These are phyloP conservation scores for Rhodamnia rubescens DNA, from an alignment of 345 rosid genomes.

Conservation along the genomic window DNA sequence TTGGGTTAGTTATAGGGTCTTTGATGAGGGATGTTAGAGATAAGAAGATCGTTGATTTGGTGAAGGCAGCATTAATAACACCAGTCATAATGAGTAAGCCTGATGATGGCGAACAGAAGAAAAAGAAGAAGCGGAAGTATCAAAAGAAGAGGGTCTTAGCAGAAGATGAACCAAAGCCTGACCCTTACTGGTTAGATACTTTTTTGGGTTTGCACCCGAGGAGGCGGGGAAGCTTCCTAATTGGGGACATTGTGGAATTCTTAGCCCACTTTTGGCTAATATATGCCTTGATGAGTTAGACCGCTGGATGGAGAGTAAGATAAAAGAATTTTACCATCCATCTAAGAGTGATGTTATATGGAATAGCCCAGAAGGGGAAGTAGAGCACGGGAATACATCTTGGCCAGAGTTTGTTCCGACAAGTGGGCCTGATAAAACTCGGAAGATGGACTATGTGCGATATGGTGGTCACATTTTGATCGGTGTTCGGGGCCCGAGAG, in stretches of 20 bases:
- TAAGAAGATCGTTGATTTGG: slow-evolving; percentile 85
- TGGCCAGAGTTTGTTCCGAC: slow-evolving; percentile 99
- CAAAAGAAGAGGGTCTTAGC: slow-evolving; percentile 94
- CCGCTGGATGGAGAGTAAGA: slow-evolving; percentile 73
- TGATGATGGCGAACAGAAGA: slow-evolving; percentile 58
- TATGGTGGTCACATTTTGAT: slow-evolving; percentile 89
- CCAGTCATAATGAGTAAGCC: slow-evolving; percentile 57
- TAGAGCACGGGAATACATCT: slow-evolving; percentile 86
- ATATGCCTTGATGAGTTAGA: slow-evolving; percentile 90
- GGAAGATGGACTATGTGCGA: slow-evolving; percentile 81
- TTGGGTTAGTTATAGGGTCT: slow-evolving; percentile 66
- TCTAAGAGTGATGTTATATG: slow-evolving; percentile 90
- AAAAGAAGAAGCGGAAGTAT: slow-evolving; percentile 73
- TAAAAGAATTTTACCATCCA: slow-evolving; percentile 78
- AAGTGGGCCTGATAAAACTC: slow-evolving; percentile 96
- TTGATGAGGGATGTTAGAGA: slow-evolving; percentile 94
- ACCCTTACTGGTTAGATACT: slow-evolving; percentile 97
- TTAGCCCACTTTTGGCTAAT: slow-evolving; percentile 84
- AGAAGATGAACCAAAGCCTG: slow-evolving; percentile 97
- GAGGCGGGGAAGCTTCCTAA: slow-evolving; percentile 83
- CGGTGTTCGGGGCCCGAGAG: slow-evolving; percentile 86
- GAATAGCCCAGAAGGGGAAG: slow-evolving; percentile 90
- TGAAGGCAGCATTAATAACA: slow-evolving; percentile 63
- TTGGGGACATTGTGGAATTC: slow-evolving; percentile 96
- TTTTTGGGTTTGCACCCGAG: slow-evolving; percentile 95